Percentiles rank a stretch among this genome's conserved stretches.
Conservation (phyloP, 306 rosid genomes). For the Crataegus laevigata region DNA sequence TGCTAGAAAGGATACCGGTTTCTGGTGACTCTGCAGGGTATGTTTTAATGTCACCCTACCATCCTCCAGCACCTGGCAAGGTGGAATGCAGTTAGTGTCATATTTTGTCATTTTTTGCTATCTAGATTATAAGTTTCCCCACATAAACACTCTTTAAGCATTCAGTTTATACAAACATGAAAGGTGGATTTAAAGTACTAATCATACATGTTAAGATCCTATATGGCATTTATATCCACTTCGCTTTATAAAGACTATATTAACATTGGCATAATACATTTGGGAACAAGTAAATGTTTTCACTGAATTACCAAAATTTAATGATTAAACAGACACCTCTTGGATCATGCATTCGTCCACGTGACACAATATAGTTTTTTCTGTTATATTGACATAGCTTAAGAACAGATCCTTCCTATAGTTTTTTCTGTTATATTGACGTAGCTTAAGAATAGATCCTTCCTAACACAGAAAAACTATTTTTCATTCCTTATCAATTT, state of each 20-base stretch:
- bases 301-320: background rate
- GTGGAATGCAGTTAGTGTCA: background rate
- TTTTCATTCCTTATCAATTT: background rate
- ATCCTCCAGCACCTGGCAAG: constrained; percentile 64
- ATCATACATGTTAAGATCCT: background rate
- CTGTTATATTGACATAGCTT: background rate
- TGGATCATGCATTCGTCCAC: background rate
- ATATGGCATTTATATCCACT: background rate
- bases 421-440: background rate
- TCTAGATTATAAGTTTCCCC: background rate
- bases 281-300: background rate
- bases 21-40: constrained; percentile 58
- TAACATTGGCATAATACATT: background rate
- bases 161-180: background rate
- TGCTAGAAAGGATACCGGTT: constrained; percentile 76
- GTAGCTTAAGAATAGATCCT: background rate
- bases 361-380: background rate
- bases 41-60: constrained; percentile 49
- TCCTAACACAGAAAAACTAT: background rate
- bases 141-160: background rate
- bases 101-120: background rate
- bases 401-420: background rate
- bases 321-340: background rate
- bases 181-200: background rate
- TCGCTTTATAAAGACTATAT: background rate